Evolutionary conservation across 257 asterid genomes (phyloP).

Genomic region (Solanum medicagineum): DNA sequence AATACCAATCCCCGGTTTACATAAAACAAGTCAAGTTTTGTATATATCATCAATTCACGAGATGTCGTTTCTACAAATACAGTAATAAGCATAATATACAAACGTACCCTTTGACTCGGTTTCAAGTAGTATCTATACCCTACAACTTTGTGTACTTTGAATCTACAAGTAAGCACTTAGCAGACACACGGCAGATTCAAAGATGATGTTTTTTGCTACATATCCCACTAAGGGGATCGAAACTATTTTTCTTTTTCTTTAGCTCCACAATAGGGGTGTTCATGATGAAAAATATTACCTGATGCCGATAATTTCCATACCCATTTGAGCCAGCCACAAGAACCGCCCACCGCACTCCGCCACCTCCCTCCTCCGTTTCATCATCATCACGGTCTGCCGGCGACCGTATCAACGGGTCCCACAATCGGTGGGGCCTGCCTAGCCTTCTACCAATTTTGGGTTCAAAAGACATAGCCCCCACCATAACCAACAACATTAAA

Average conservation of each 20-base stretch:
- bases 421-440: conserved; percentile 9
- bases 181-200: too few relatives aligned
- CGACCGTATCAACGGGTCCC: conserved; percentile 71
- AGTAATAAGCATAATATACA: too few relatives aligned
- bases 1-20: background rate
- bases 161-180: too few relatives aligned
- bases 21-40: background rate
- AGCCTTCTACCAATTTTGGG: conserved; percentile 4
- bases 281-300: conserved; percentile 19
- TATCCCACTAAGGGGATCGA: too few relatives aligned
- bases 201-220: too few relatives aligned
- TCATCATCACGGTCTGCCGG: conserved; percentile 31
- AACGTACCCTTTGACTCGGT: too few relatives aligned
- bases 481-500: conserved; percentile 20
- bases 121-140: too few relatives aligned
- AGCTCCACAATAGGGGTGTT: background rate
- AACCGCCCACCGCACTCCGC: conserved; percentile 66
- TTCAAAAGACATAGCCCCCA: conserved; percentile 7
- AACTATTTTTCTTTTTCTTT: background rate
- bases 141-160: too few relatives aligned
- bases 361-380: conserved; percentile 10
- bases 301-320: conserved; percentile 77
- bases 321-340: conserved; percentile 93
- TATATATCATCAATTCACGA: background rate
- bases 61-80: too few relatives aligned